Evolutionary conservation across 768 basidiomycete species (phyloP).

Genomic region (Candolleomyces aberdarensis): DNA sequence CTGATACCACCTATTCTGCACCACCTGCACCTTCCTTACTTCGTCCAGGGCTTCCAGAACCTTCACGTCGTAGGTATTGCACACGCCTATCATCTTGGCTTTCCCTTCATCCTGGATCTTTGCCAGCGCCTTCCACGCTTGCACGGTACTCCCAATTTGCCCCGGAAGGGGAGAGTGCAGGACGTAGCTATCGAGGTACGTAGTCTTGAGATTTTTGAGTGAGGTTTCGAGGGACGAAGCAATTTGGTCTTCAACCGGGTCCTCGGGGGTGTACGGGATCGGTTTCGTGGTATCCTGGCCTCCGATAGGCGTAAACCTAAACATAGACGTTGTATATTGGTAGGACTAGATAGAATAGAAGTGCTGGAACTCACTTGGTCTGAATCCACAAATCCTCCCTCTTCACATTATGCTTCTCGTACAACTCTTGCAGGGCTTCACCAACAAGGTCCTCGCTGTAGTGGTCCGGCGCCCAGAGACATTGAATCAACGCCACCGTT

Average conservation of each 20-base stretch:
- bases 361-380: constrained; percentile 55
- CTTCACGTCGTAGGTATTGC: constrained; percentile 69
- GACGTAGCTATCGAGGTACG: constrained; percentile 75
- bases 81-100: constrained; percentile 65
- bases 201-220: constrained; percentile 63
- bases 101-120: constrained; percentile 62
- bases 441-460: constrained; percentile 78
- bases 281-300: constrained; percentile 73
- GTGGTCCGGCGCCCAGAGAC: neutral
- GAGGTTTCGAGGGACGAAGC: constrained; percentile 59
- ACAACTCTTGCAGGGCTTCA: constrained; percentile 57
- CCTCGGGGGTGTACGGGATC: constrained; percentile 65
- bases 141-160: constrained; percentile 48
- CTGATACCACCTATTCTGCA: constrained; percentile 86
- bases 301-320: constrained; percentile 67
- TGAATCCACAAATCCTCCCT: constrained; percentile 76
- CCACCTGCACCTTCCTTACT: constrained; percentile 61
- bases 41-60: constrained; percentile 51
- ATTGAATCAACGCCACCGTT: neutral
- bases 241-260: constrained; percentile 57
- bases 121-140: constrained; percentile 67
- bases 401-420: constrained; percentile 54
- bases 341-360: neutral
- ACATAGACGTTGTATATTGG: neutral
- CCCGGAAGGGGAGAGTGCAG: constrained; percentile 73